Percentiles rank a stretch among this genome's conserved stretches.
These are phyloP conservation scores for Vachellia pachyceras DNA, from an alignment of 306 rosid genomes.

Conservation along the genomic window DNA sequence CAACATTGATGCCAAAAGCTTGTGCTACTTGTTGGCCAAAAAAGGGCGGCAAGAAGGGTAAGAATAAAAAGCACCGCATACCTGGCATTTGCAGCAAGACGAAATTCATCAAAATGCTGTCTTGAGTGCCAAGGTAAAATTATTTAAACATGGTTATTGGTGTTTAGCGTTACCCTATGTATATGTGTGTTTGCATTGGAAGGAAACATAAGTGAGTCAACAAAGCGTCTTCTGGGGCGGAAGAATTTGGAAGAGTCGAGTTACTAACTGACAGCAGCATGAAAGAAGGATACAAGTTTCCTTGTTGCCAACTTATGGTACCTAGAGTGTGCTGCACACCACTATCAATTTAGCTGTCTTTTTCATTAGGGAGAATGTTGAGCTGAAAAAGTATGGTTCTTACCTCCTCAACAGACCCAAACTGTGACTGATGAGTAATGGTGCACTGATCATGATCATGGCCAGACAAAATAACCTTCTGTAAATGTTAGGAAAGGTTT, in stretches of 20 bases:
- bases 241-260: constrained; percentile 51
- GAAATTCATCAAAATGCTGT: constrained; percentile 5
- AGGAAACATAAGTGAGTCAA: constrained; percentile 71
- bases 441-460: constrained; percentile 93
- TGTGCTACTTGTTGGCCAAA: constrained; percentile 70
- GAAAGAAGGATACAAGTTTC: constrained; percentile 84
- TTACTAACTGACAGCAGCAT: constrained; percentile 74
- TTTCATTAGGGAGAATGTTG: constrained; percentile 32
- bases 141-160: constrained; percentile 27
- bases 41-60: constrained; percentile 66
- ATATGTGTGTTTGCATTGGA: constrained; percentile 71
- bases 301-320: constrained; percentile 91
- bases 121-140: constrained; percentile 13
- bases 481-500: constrained; percentile 41
- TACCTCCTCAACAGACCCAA: constrained; percentile 73
- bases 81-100: constrained; percentile 52
- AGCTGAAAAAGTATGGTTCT: constrained; percentile 37
- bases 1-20: constrained; percentile 59
- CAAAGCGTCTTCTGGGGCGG: constrained; percentile 57
- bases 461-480: constrained; percentile 78
- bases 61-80: constrained; percentile 60
- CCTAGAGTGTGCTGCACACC: constrained; percentile 83
- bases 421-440: constrained; percentile 57
- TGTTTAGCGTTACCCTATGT: constrained; percentile 60
- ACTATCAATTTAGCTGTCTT: constrained; percentile 45